Evolutionary conservation across 441 rosid genomes (phyloP), one percentile per base, ranked within the genome.

Genomic region (Corymbia citriodora): DNA sequence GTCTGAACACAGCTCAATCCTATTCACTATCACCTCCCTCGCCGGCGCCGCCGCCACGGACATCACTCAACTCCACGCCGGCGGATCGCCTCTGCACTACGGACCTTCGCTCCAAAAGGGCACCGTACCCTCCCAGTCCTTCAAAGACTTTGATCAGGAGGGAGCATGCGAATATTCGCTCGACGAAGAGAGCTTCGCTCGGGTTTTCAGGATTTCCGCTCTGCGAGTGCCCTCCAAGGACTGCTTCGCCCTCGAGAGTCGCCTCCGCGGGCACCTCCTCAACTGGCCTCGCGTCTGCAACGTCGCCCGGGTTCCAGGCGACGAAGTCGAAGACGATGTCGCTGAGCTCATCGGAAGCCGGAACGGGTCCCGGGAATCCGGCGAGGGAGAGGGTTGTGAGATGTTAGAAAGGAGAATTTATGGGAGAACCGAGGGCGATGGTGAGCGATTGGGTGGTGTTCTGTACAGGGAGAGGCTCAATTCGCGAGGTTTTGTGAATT

Each of bases 231-330:
- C 99, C 9, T 93, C 98, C 10, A 95, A 91, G 88, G 95, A 93
- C 85, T 97, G 97, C 90, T 95, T 94, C 90, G 90, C 93, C 89
- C 94, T 97, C 11, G 99, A 98, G 95, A 95, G 92, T 90, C 96
- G 97, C 90, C 93, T 98, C 92, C 97, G 99, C 33, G 99, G 99
- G 53, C 99, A 97, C 94, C 96, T 98, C 50, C 95, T 98, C 89
- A 98, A 98, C 90, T 98, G 99, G 99, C 98, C 99, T 10, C 94
- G 99, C 50, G 91, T 97, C 88, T 94, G 93, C 87, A 98, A 98
- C 93, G 94, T 98, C 87, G 98, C 99, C 57, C 95, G 98, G 68
- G 97, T 97, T 21, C 95, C 96, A 2, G 99, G 98, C 15, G 99
- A 96, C 36, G 99, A 97, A 61, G 90, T 97, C 31, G 99, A 96